Conservation (phyloP, 768 basidiomycete genomes). For the Termitomyces sp. region DNA sequence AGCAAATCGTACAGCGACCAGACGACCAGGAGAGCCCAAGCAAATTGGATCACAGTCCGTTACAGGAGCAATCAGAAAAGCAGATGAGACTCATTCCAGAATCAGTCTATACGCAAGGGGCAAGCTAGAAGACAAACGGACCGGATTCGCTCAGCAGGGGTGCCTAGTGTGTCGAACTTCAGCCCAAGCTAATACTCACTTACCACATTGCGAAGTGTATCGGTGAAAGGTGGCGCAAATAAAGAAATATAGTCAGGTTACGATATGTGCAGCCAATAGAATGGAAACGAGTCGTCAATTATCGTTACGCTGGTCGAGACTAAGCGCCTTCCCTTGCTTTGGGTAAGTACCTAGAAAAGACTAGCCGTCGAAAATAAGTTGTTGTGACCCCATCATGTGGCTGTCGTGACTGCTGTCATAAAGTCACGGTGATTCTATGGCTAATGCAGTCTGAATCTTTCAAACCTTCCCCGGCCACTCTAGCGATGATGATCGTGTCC, state of each 20-base stretch:
- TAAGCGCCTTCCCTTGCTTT: conserved; percentile 8
- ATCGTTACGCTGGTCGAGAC: conserved; percentile 6
- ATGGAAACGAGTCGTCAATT: conserved; percentile 4
- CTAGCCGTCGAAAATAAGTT: not conserved
- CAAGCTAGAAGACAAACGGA: conserved; percentile 51
- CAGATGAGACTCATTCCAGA: conserved; percentile 5
- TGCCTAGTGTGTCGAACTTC: conserved; percentile 1
- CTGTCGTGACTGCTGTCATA: not conserved
- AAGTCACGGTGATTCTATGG: not conserved
- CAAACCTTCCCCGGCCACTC: not conserved
- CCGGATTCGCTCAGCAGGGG: conserved; percentile 6
- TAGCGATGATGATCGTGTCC: not conserved
- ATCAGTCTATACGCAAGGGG: conserved; percentile 49
- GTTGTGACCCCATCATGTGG: conserved; percentile 11
- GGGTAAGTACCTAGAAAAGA: not conserved
- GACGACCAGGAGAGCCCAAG: conserved; percentile 45
- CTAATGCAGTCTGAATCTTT: not conserved
- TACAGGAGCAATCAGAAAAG: conserved; percentile 28
- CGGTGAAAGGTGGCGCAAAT: conserved; percentile 16
- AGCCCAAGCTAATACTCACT: conserved; percentile 17
- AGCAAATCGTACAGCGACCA: conserved; percentile 45
- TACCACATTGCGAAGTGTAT: conserved; percentile 22
- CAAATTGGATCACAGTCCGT: conserved; percentile 53
- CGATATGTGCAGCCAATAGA: not conserved
- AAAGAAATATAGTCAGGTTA: not conserved